Conservation (phyloP, 1,284 basidiomycete genomes). For the Fomitopsis betulina region DNA sequence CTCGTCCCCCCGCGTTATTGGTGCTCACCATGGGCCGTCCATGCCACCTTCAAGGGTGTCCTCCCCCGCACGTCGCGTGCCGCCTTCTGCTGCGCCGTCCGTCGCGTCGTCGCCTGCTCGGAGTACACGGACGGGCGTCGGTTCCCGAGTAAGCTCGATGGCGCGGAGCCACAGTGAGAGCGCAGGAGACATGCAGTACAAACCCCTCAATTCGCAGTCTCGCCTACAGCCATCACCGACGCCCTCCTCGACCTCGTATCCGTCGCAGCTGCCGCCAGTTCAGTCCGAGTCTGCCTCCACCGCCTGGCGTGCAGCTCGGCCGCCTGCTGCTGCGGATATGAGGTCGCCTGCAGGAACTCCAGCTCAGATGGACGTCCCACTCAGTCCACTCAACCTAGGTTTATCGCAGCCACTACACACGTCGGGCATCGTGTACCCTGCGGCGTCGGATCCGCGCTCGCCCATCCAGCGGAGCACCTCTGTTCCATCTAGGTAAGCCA, state of each 20-base stretch:
- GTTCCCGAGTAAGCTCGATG: not conserved
- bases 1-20: not conserved
- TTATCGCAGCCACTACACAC: conserved; percentile 8
- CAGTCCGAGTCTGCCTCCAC: not conserved
- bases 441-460: conserved; percentile 24
- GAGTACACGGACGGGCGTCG: not conserved
- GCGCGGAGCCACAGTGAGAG: conserved; percentile 1
- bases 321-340: not conserved
- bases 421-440: conserved; percentile 12
- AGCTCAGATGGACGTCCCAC: not conserved
- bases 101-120: not conserved
- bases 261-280: not conserved
- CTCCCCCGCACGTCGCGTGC: not conserved
- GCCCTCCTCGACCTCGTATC: not conserved
- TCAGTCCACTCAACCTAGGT: conserved; percentile 3
- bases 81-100: not conserved
- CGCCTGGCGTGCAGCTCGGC: not conserved
- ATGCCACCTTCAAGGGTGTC: not conserved
- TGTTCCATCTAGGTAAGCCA: conserved; percentile 18
- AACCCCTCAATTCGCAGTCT: not conserved
- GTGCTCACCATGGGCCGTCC: not conserved
- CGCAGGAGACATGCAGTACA: not conserved
- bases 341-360: not conserved
- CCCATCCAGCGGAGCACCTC: conserved; percentile 17
- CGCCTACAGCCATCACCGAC: not conserved